Conservation (phyloP, 495 filamentous ascomycete species). For the Penicillium taxi region DNA sequence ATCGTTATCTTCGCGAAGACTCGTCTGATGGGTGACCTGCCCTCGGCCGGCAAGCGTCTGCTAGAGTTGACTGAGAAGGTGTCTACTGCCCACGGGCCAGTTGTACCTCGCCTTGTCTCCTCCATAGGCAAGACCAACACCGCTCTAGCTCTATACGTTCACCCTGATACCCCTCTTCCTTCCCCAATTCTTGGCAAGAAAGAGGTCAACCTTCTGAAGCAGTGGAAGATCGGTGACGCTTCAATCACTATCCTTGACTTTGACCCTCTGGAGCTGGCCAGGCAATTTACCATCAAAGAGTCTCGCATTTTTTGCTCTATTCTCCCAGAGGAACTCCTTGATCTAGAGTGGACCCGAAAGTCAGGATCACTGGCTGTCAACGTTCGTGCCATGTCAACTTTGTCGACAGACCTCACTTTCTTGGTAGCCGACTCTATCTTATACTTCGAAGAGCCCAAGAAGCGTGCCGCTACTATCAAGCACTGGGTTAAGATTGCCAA, state of each 20-base stretch:
- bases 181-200: conserved; percentile 63
- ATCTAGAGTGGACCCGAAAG: conserved; percentile 87
- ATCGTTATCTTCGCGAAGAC: conserved; percentile 74
- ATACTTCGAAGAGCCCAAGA: conserved; percentile 77
- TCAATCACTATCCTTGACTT: conserved; percentile 80
- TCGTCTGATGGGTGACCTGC: conserved; percentile 57
- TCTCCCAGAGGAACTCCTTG: conserved; percentile 86
- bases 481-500: conserved; percentile 97
- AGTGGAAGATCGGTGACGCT: conserved; percentile 63
- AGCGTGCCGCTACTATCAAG: conserved; percentile 84
- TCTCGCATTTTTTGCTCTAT: conserved; percentile 91
- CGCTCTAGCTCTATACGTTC: conserved; percentile 58
- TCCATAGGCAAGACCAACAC: conserved; percentile 84
- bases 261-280: conserved; percentile 83
- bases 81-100: conserved; percentile 59
- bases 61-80: conserved; percentile 75
- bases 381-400: conserved; percentile 85
- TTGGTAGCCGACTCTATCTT: conserved; percentile 95
- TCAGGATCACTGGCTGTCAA: conserved; percentile 73
- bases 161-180: conserved; percentile 63
- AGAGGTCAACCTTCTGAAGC: conserved; percentile 62
- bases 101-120: conserved; percentile 81
- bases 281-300: conserved; percentile 90
- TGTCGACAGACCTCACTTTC: conserved; percentile 87
- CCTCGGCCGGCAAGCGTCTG: conserved; percentile 70